Base-by-base conservation (phyloP, 306 rosid species). In the Malus sylvestris region DNA sequence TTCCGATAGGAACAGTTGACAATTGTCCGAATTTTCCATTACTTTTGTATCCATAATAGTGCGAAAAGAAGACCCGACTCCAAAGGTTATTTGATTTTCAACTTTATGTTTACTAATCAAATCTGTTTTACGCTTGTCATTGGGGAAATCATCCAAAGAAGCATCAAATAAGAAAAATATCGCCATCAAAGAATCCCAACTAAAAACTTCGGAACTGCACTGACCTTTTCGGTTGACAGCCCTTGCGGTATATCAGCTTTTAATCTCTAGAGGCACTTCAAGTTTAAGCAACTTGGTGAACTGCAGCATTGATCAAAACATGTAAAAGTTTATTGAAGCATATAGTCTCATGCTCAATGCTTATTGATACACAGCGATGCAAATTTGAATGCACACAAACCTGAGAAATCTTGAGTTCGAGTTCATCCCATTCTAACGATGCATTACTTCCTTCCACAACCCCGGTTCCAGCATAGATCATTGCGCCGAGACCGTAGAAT, bases 381-480 rank as follows among this genome's bases (percentile, higher is more conserved):
- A 75, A 55, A 53, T 64, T 70, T 58, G 18, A n/a, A 57, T 45
- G 76, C 75, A 44, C 0, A 51, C 83, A 82, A 25, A 90, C 98
- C 95, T 90, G 97, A 78, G 96, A 90, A 84, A 89, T 87, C 87
- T 95, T 92, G 81, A 95, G 93, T 75, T 89, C 98, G 79, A 95
- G 83, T 84, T 92, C 99, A 70, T 92, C 91, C 99, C 99, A 95
- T 84, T 95, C 99, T 30, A 79, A 83, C 53, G 87, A 89, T 60
- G 97, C 87, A 86, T 76, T 80, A 82, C 99, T 95, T 72, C 99
- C 99, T 86, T 89, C 85, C 70, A 95, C 99, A 73, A 95, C 93
- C 44, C 99, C 97, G 40, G 99, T 90, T 81, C 99, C 99, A 71
- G 99, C 97, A 81, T 89, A 95, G 74, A 95, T 85, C 76, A 88